phyloP scores from a whole-genome alignment of 495 filamentous ascomycete species.

The Choiromyces venosus region DNA sequence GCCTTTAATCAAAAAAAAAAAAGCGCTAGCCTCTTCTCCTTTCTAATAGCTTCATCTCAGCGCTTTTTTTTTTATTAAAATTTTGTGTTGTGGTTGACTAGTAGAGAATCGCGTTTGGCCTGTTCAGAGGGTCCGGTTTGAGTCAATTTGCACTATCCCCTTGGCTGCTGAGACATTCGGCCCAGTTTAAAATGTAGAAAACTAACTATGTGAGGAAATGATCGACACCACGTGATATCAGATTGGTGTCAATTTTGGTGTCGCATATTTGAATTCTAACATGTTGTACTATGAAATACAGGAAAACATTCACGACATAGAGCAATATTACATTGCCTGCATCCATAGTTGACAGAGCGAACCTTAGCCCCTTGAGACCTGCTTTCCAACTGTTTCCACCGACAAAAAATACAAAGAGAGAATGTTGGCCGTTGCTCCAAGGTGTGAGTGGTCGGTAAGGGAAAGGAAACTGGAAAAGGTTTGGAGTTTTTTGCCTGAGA shows the following conservation, averaged over 20 bases:
- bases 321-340: not conserved
- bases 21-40: too few species aligned
- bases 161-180: not conserved
- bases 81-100: too few species aligned
- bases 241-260: not conserved
- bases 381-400: not conserved
- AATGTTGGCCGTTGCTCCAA: not conserved
- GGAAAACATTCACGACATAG: not conserved
- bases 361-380: not conserved
- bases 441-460: not conserved
- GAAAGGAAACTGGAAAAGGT: not conserved
- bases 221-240: not conserved
- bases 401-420: not conserved
- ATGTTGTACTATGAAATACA: not conserved
- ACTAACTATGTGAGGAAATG: not conserved
- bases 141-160: too few species aligned
- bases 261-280: not conserved
- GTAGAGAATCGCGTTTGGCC: too few species aligned
- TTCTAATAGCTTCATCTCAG: too few species aligned
- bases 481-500: not conserved
- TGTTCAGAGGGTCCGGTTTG: too few species aligned
- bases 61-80: too few species aligned
- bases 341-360: not conserved
- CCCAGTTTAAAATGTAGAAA: not conserved
- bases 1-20: too few species aligned